Conservation (phyloP, 2,329 filamentous ascomycete species). For the Zymoseptoria pseudotritici region DNA sequence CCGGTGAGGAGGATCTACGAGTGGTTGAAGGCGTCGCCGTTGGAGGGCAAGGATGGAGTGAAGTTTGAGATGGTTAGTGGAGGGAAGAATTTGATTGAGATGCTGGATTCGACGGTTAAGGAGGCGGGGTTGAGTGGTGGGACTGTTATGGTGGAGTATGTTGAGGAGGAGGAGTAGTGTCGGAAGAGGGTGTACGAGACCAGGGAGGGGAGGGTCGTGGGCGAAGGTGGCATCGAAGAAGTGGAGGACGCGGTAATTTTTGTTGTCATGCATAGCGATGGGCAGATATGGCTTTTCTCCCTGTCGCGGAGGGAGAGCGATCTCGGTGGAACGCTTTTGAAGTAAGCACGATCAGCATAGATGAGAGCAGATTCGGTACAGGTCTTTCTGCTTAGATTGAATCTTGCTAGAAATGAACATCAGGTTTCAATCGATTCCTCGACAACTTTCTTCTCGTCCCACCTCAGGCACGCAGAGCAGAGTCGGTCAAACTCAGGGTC, state of each 20-base stretch:
- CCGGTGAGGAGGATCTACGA: constrained; percentile 80
- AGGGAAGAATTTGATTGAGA: constrained; percentile 76
- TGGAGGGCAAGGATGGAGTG: constrained; percentile 69
- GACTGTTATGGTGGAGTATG: constrained; percentile 89
- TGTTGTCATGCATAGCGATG: not conserved
- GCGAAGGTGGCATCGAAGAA: no score
- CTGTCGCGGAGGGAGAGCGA: not conserved
- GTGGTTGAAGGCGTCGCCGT: constrained; percentile 84
- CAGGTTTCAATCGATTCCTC: no score
- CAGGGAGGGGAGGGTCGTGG: no score
- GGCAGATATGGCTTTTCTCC: not conserved
- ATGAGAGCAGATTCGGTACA: not conserved
- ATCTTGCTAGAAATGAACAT: not conserved
- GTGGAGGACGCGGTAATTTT: not conserved
- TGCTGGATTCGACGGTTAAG: constrained; percentile 63
- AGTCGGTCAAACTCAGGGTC: no score
- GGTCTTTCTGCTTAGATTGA: not conserved
- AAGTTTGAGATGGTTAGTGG: constrained; percentile 84
- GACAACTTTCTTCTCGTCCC: no score
- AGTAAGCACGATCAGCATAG: not conserved
- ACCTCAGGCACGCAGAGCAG: no score
- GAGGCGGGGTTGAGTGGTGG: constrained; percentile 84
- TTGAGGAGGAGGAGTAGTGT: constrained; percentile 23
- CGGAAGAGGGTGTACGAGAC: no score
- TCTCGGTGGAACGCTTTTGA: not conserved